Percentiles rank a stretch among this genome's conserved stretches.
Evolutionary conservation across 2,329 filamentous ascomycete species (phyloP).

Genomic region (Aspergillus hortae): DNA sequence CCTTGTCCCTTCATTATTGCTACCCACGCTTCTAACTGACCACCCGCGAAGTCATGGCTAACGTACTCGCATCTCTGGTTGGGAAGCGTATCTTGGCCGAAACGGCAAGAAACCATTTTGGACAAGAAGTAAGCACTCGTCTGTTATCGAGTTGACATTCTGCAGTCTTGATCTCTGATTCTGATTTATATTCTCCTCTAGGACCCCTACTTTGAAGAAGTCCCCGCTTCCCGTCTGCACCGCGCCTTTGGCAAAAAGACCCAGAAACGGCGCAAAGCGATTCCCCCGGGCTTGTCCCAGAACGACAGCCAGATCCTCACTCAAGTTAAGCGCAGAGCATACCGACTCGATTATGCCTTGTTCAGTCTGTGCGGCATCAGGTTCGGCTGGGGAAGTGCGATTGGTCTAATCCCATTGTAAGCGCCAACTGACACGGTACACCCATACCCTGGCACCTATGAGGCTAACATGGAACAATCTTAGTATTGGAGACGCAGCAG

Average conservation of each 20-base stretch:
- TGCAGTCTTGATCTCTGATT: background rate
- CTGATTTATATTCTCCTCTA: constrained; percentile 36
- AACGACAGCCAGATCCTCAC: constrained; percentile 81
- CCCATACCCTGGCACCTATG: background rate
- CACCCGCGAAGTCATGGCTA: constrained; percentile 23
- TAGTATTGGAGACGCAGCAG: constrained; percentile 71
- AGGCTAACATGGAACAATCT: background rate
- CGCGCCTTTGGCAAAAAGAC: constrained; percentile 65
- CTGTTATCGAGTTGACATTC: constrained; percentile 2
- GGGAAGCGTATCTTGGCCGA: constrained; percentile 34
- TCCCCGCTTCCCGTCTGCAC: constrained; percentile 68
- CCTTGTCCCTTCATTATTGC: background rate
- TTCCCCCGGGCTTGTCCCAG: constrained; percentile 76
- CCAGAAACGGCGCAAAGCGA: constrained; percentile 80
- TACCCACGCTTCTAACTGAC: background rate
- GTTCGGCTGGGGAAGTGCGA: constrained; percentile 85
- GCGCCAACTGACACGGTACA: constrained; percentile 34
- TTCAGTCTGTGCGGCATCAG: constrained; percentile 77
- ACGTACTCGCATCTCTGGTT: constrained; percentile 24
- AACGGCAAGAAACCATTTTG: constrained; percentile 40
- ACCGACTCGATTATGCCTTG: constrained; percentile 77
- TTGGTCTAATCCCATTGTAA: constrained; percentile 78
- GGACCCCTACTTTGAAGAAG: constrained; percentile 87
- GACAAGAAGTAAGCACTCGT: constrained; percentile 34
- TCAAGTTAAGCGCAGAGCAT: constrained; percentile 79